phyloP scores from a whole-genome alignment of 306 rosid species.

The Quercus agrifolia region DNA sequence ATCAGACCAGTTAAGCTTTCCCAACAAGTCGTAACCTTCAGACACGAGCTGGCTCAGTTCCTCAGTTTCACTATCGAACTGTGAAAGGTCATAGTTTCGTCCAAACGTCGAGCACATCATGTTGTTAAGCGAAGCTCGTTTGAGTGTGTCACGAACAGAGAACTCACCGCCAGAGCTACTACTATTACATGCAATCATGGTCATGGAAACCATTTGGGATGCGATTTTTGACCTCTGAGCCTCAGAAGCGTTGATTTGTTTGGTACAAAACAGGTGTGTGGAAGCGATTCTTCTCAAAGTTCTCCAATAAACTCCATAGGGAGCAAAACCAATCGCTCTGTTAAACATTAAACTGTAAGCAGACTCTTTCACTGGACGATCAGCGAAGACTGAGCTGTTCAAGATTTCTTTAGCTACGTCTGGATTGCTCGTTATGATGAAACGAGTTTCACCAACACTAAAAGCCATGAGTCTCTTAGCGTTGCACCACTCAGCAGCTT shows the following conservation, averaged over 20 bases:
- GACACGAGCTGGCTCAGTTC: constrained; percentile 59
- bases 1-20: constrained; percentile 80
- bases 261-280: constrained; percentile 68
- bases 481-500: constrained; percentile 43
- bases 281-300: constrained; percentile 73
- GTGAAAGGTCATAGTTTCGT: constrained; percentile 28
- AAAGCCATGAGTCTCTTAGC: constrained; percentile 91
- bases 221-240: constrained; percentile 51
- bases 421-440: constrained; percentile 61
- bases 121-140: constrained; percentile 60
- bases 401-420: constrained; percentile 78
- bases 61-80: constrained; percentile 18
- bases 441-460: constrained; percentile 68
- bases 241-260: constrained; percentile 70
- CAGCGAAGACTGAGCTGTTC: constrained; percentile 65
- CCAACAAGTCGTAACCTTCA: constrained; percentile 79
- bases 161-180: background rate
- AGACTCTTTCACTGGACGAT: constrained; percentile 86
- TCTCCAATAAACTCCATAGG: constrained; percentile 85
- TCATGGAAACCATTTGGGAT: constrained; percentile 32
- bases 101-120: constrained; percentile 98
- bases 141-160: constrained; percentile 35
- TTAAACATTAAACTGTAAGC: constrained; percentile 88
- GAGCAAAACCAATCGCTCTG: constrained; percentile 87
- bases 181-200: background rate